Evolutionary conservation across 345 rosid genomes (phyloP), one percentile per base, ranked within the genome.

Genomic region (Populus tremula): DNA sequence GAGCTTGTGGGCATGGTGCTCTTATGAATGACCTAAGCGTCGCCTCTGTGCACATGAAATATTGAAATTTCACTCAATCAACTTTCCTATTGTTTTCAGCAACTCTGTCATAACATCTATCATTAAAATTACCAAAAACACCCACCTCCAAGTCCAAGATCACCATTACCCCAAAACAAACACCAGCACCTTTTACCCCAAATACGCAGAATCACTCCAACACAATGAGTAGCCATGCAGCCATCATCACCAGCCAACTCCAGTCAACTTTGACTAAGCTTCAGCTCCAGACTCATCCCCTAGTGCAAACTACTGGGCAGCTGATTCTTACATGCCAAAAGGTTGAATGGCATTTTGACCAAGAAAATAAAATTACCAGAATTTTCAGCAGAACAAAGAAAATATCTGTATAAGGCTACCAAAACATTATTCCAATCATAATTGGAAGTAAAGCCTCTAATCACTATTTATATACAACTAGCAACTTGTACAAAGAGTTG

Each of bases 321-420:
- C 49, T 17, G 25, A 67, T 6, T 47, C 61, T 47, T 47, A 21
- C 16, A 64, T 11, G 5, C 25, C 64, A 53, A 4, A 25, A 45
- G n/a, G 20, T 70, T 45, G 59, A 45, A 45, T 23, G 29, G 59
- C 17, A 69, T 47, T 45, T 14, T 21, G 65, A 25, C 36, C 39
- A 21, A 53, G 35, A 27, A 47, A 7, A 13, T 70, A 20, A 29
- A 9, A 70, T 70, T 25, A 70, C 53, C 38, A 70, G n/a, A 68
- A 71, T 17, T 71, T 71, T 49, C 23, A 31, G 27, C n/a, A 73
- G 43, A 61, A 41, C 67, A 41, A 73, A 39, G 45, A 75, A 13
- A 75, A 11, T 50, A 14, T 17, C 8, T 38, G 10, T 7, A 21
- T 16, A 39, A 64, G 21, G 20, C 61, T 41, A 41, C 33, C 6